Conservation (phyloP, 2,329 filamentous ascomycete species). For the Epichloe bromicola region DNA sequence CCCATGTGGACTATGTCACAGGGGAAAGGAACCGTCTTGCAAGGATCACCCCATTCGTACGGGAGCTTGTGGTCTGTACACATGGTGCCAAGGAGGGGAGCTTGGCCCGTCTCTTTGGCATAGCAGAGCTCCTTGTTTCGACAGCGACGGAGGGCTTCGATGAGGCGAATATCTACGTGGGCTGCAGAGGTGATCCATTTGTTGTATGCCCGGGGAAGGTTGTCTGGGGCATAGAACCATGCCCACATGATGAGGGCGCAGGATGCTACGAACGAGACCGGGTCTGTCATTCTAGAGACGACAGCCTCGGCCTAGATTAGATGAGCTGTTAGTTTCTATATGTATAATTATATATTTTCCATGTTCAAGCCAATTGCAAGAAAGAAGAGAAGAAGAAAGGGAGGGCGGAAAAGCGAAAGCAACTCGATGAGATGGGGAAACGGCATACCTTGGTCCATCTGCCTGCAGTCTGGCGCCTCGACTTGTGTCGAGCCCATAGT, state of each 20-base stretch:
- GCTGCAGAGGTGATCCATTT: conserved; percentile 74
- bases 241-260: conserved; percentile 75
- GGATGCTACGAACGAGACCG: conserved; percentile 57
- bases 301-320: conserved; percentile 17
- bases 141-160: conserved; percentile 58
- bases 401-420: not conserved
- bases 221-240: conserved; percentile 66
- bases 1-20: conserved; percentile 81
- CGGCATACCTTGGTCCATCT: conserved; percentile 33
- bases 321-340: not conserved
- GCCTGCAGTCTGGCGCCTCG: conserved; percentile 28
- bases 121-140: conserved; percentile 54
- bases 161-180: conserved; percentile 59
- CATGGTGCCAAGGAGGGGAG: conserved; percentile 56
- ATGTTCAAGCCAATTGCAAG: not conserved
- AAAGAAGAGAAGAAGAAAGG: not conserved
- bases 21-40: conserved; percentile 55
- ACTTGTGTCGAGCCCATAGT: conserved; percentile 43
- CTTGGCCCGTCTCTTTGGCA: conserved; percentile 59
- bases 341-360: too few relatives aligned
- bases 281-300: conserved; percentile 38
- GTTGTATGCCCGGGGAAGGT: conserved; percentile 60
- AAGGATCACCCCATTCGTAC: conserved; percentile 58
- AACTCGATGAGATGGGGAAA: not conserved
- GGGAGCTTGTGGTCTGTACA: conserved; percentile 60